Base-by-base conservation (phyloP, 345 rosid genomes). In the Clausena lansium region DNA sequence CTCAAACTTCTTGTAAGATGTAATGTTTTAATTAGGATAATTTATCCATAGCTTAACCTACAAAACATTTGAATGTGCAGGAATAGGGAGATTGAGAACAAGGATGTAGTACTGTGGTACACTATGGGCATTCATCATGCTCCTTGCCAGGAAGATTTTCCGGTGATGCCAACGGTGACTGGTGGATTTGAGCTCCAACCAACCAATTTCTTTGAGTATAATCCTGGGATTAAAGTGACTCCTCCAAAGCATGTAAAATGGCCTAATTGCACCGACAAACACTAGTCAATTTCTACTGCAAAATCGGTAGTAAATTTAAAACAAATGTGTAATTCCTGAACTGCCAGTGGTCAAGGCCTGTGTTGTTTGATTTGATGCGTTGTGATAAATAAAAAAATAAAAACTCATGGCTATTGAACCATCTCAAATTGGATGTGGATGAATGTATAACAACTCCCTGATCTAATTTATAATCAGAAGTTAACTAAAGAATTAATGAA, bases 121-220 rank as follows among this genome's bases (percentile, higher is more conserved):
- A 76, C 80, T 0, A 7, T 75, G 76, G 82, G 84, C 3, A 24
- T 81, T 36, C 87, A 81, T 47, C 87, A 81, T 32, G 70, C 79
- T 19, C 81, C 83, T 28, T 81, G 36, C 68, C 82, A 81, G 59
- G 84, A 84, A 76, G 86, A 84, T 73, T 84, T 76, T 24, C 81
- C 84, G 3, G 3, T 78, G 7, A 79, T 84, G 84, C 78, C 83
- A 25, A 81, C 84, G 4, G 4, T 81, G 54, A 76, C 62, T 45
- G 38, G 54, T 14, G 83, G 70, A 24, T 81, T 77, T 60, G 80
- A 81, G 80, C 75, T 77, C 35, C 77, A 78, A 17, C 81, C 81
- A 55, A 35, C 64, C 27, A 72, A 81, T 13, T 77, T 81, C 70
- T 81, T 81, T 36, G 81, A 81, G 35, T 58, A 60, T 67, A 81